Percentiles rank a stretch among this genome's conserved stretches.
Evolutionary conservation across 257 asterid genomes (phyloP).

Genomic region (Orobanche coerulescens): DNA sequence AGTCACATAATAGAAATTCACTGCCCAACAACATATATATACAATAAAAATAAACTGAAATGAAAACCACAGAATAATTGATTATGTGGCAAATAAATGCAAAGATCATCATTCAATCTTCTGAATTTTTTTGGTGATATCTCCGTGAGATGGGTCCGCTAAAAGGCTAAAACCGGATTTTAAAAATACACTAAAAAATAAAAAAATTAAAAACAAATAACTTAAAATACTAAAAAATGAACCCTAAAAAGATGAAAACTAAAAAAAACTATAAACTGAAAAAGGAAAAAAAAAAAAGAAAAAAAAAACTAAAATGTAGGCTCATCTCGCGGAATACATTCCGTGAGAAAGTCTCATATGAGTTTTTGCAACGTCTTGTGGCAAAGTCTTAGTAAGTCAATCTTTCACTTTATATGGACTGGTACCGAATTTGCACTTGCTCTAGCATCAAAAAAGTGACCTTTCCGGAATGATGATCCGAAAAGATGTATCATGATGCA

Average conservation of each 20-base stretch:
- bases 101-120: conserved; percentile 14
- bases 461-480: conserved; percentile 54
- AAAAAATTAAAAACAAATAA: too few relatives aligned
- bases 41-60: neutral
- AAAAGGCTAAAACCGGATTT: too few relatives aligned
- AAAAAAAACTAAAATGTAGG: too few relatives aligned
- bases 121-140: neutral
- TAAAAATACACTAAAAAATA: too few relatives aligned
- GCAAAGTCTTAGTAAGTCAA: conserved; percentile 47
- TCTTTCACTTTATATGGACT: conserved; percentile 40
- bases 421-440: conserved; percentile 32
- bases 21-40: neutral
- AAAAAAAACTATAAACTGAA: too few relatives aligned
- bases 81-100: neutral
- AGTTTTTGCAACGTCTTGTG: too few relatives aligned
- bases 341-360: too few relatives aligned
- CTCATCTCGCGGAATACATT: too few relatives aligned
- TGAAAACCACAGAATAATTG: neutral
- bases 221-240: too few relatives aligned
- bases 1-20: neutral
- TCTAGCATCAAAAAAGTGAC: conserved; percentile 80
- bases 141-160: too few relatives aligned
- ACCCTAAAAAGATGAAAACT: too few relatives aligned
- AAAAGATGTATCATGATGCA: conserved; percentile 74
- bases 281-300: too few relatives aligned